Conservation (phyloP, 73 alveolate species). For the Paramecium primaurelia region DNA sequence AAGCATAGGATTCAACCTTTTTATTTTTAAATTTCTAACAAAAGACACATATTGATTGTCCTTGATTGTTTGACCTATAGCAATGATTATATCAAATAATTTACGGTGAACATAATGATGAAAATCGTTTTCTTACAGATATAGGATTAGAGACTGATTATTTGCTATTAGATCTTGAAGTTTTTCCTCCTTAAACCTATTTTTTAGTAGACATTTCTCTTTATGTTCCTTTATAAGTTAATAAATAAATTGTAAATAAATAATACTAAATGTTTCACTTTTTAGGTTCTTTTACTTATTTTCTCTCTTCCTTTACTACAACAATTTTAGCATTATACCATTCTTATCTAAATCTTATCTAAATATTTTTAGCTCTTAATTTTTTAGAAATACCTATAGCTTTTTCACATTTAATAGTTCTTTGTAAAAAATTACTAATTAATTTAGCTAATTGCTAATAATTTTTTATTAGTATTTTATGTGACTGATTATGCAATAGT, state of each 20-base stretch:
- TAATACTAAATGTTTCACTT: not conserved
- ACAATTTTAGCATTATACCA: conserved; percentile 7
- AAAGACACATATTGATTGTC: not conserved
- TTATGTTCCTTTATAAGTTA: not conserved
- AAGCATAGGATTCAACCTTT: not conserved
- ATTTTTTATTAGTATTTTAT: conserved; percentile 1
- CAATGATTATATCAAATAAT: not conserved
- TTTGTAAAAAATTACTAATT: not conserved
- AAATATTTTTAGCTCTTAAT: not conserved
- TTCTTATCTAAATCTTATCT: conserved; percentile 3
- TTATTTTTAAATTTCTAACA: conserved; percentile 5
- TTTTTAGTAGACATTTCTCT: not conserved
- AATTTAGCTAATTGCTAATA: too few species aligned
- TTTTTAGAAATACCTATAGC: not conserved
- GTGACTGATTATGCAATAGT: not conserved
- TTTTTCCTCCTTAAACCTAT: not conserved
- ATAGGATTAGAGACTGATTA: not conserved
- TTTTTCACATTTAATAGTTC: not conserved
- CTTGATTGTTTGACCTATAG: not conserved
- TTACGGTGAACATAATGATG: conserved; percentile 19
- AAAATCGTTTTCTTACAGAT: not conserved
- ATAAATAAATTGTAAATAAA: not conserved
- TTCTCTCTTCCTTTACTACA: conserved; percentile 26
- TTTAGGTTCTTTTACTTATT: not conserved
- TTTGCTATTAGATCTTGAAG: conserved; percentile 39